Percentiles rank a stretch among this genome's conserved stretches.
phyloP scores from a whole-genome alignment of 345 rosid genomes.

The Laguncularia racemosa region DNA sequence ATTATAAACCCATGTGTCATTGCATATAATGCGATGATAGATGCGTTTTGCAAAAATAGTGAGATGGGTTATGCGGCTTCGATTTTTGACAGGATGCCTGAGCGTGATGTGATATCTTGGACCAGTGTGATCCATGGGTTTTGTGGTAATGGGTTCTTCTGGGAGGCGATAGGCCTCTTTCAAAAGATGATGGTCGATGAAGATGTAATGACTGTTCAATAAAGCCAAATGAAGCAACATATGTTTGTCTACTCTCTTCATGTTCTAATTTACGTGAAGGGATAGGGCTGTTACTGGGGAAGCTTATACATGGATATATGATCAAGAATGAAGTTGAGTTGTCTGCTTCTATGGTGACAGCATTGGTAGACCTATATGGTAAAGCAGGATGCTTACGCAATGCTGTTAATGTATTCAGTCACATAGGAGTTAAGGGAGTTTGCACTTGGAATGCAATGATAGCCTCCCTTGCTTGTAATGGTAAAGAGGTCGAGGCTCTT shows the following conservation, averaged over 20 bases:
- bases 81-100: constrained; percentile 38
- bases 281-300: constrained; percentile 38
- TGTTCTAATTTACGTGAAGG: constrained; percentile 48
- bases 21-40: constrained; percentile 51
- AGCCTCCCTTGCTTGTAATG: constrained; percentile 43
- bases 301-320: constrained; percentile 55
- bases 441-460: constrained; percentile 77
- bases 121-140: constrained; percentile 64
- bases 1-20: constrained; percentile 36
- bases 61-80: constrained; percentile 42
- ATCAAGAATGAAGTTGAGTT: constrained; percentile 25
- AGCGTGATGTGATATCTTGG: constrained; percentile 65
- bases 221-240: constrained; percentile 66
- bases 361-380: constrained; percentile 61
- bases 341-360: constrained; percentile 40
- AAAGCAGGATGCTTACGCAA: constrained; percentile 35
- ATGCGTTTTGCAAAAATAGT: constrained; percentile 53
- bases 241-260: constrained; percentile 43
- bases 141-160: constrained; percentile 27
- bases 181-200: constrained; percentile 31
- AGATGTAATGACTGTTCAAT: constrained; percentile 4
- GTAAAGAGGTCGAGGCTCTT: constrained; percentile 39
- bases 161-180: constrained; percentile 34
- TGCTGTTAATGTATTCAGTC: constrained; percentile 31
- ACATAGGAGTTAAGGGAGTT: constrained; percentile 23